Conservation (phyloP, 176 grass and related monocot genomes). For the Chrysopogon serrulatus region DNA sequence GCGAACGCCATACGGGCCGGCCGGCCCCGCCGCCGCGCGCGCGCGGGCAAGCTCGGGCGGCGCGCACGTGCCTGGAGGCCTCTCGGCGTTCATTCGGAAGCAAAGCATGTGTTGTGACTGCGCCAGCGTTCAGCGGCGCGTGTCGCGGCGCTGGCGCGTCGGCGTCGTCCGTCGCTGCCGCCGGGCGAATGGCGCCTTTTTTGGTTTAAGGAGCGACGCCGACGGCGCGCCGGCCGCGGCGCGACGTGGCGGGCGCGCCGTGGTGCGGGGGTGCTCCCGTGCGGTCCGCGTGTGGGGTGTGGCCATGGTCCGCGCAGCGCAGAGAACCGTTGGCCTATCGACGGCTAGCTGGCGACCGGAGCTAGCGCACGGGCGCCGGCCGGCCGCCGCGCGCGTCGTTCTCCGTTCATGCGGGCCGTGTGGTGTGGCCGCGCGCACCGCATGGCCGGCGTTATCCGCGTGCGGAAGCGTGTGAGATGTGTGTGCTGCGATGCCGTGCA, state of each 20-base stretch:
- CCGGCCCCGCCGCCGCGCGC: neutral
- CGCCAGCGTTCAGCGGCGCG: neutral
- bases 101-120: no score
- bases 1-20: neutral
- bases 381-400: neutral
- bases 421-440: neutral
- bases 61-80: no score
- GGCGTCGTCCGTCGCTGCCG: neutral
- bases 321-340: neutral
- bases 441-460: neutral
- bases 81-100: neutral
- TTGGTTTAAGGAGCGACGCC: neutral
- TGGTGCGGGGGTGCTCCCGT: neutral
- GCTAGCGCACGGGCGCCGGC: neutral
- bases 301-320: neutral
- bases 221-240: neutral
- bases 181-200: neutral
- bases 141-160: neutral
- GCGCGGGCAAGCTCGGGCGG: neutral
- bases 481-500: constrained; percentile 1
- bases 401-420: neutral
- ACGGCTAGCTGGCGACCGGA: neutral
- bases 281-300: neutral
- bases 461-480: neutral
- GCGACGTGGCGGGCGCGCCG: neutral